These are phyloP conservation scores for Acanthochlamys bracteata DNA, from an alignment of 106 monocot genomes.

Conservation along the genomic window DNA sequence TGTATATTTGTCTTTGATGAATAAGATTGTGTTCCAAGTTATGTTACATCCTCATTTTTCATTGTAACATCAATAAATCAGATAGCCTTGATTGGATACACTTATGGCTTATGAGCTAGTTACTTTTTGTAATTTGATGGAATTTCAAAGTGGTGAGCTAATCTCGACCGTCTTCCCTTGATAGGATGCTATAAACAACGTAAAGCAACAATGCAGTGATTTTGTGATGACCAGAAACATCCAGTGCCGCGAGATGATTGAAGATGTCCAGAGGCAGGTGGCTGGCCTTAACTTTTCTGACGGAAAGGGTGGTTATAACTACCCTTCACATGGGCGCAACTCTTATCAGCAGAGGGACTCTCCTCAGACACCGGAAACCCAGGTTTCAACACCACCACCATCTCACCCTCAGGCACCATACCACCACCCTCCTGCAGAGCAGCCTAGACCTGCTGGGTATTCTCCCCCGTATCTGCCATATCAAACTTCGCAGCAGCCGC, in stretches of 20 bases:
- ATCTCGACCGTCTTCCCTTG: slow-evolving; percentile 3
- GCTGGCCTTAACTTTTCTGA: slow-evolving; percentile 66
- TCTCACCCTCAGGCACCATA: slow-evolving; percentile 16
- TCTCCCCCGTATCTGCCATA: slow-evolving; percentile 48
- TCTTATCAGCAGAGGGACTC: slow-evolving; percentile 14
- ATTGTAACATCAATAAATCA: no score
- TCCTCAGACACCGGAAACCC: slow-evolving; percentile 25
- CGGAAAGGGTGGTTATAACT: slow-evolving; percentile 40
- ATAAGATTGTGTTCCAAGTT: background rate
- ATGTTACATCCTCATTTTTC: background rate
- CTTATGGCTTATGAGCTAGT: background rate
- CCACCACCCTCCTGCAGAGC: slow-evolving; percentile 30
- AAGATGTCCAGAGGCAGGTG: slow-evolving; percentile 77
- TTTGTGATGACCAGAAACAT: slow-evolving; percentile 85
- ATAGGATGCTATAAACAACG: slow-evolving; percentile 87
- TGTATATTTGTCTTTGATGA: background rate
- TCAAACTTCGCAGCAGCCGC: slow-evolving; percentile 19
- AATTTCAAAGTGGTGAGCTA: background rate
- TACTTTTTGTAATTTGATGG: background rate
- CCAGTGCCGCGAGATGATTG: slow-evolving; percentile 84
- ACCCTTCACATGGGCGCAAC: slow-evolving; percentile 24
- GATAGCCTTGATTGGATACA: no score
- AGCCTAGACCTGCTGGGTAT: slow-evolving; percentile 50
- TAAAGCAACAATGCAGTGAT: slow-evolving; percentile 94
- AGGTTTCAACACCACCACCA: slow-evolving; percentile 9